A percentile compares a stretch with the other conserved stretches of the same genome.
phyloP scores from a whole-genome alignment of 2,329 filamentous ascomycete species.

The Dryadomyces quercivorus region DNA sequence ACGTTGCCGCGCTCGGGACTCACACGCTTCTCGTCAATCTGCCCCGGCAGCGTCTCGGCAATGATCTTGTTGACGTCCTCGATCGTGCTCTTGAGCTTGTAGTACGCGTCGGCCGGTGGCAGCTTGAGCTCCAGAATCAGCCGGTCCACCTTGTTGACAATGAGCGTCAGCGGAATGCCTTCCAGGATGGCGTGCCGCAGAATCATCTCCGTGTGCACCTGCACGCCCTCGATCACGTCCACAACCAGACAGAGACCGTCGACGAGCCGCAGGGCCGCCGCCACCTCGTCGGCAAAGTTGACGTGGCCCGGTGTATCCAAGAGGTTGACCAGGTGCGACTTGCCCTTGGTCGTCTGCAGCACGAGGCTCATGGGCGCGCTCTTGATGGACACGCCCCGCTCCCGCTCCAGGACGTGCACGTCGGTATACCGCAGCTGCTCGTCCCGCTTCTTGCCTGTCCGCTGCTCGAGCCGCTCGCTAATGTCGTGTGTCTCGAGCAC shows the following conservation, averaged over 20 bases:
- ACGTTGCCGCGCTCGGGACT: conserved; percentile 98
- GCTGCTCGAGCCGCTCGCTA: conserved; percentile 62
- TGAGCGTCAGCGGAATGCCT: conserved; percentile 74
- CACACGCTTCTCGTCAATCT: conserved; percentile 65
- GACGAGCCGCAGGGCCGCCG: conserved; percentile 71
- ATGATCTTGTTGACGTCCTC: conserved; percentile 97
- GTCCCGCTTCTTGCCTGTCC: conserved; percentile 68
- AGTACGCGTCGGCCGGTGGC: conserved; percentile 91
- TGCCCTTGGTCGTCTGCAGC: conserved; percentile 75
- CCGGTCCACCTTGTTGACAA: conserved; percentile 96
- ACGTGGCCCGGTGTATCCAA: conserved; percentile 95
- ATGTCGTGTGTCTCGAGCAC: conserved; percentile 93
- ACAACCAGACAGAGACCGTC: conserved; percentile 91
- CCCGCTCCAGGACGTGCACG: conserved; percentile 75
- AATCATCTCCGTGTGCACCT: conserved; percentile 91
- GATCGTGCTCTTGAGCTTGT: conserved; percentile 97
- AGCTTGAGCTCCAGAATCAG: conserved; percentile 89
- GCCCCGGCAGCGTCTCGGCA: conserved; percentile 71
- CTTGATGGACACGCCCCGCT: conserved; percentile 85
- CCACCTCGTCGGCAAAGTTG: conserved; percentile 96
- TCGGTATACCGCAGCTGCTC: conserved; percentile 94
- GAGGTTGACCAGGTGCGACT: conserved; percentile 90
- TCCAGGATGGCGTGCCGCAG: conserved; percentile 92
- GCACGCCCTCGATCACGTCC: conserved; percentile 97
- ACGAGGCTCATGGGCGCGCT: conserved; percentile 89